These are phyloP conservation scores for Penicillium sp. DNA, from an alignment of 2,329 filamentous ascomycete species.

Conservation along the genomic window DNA sequence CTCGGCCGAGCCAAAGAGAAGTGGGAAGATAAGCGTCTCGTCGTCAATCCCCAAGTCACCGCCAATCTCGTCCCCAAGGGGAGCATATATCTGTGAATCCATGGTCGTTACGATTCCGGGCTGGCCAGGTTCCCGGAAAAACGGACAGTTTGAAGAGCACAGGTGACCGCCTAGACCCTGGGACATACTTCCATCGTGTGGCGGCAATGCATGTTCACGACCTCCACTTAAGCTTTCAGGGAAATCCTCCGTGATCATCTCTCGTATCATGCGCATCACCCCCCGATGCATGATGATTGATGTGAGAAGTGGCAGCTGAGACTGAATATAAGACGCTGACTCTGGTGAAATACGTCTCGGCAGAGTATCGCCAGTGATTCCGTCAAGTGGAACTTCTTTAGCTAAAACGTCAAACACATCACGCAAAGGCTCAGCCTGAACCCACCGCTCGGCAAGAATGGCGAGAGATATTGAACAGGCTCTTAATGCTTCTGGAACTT, in stretches of 20 bases:
- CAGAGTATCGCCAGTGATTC: neutral
- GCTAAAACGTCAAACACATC: conserved; percentile 16
- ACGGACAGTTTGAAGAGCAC: conserved; percentile 10
- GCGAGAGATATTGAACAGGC: conserved; percentile 18
- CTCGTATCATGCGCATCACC: conserved; percentile 15
- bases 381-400: conserved; percentile 7
- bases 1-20: conserved; percentile 1
- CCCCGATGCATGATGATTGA: conserved; percentile 13
- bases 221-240: neutral
- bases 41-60: neutral
- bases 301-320: conserved; percentile 2
- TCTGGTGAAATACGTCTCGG: conserved; percentile 4
- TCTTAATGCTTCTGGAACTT: conserved; percentile 13
- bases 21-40: conserved; percentile 3
- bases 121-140: conserved; percentile 8
- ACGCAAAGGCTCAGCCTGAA: conserved; percentile 16
- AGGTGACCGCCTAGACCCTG: neutral
- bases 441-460: conserved; percentile 18
- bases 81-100: neutral
- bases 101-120: neutral
- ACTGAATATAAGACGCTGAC: conserved; percentile 4
- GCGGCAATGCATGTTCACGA: neutral
- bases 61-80: neutral
- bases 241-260: conserved; percentile 15
- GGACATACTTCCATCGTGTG: neutral